Evolutionary conservation across 1,284 basidiomycete species (phyloP), one percentile per base, ranked within the genome.

Genomic region (Tylopilus sp.): DNA sequence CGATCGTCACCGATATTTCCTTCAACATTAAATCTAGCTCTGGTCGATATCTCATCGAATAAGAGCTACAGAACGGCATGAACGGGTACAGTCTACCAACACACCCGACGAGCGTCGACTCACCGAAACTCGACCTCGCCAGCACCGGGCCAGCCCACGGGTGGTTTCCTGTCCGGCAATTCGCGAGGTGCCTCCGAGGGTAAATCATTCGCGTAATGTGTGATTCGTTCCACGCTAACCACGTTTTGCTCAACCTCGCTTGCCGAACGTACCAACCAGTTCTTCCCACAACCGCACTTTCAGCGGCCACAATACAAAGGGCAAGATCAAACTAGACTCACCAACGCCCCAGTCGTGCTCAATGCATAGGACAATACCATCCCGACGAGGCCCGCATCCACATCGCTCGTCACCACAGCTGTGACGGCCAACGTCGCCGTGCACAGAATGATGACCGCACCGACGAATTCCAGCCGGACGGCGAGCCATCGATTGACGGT

Each of bases 161-260:
- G 66, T 0, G 88, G 86, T 52, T 83, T 78, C 20, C 69, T 73
- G 18, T 84, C 83, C 0, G 82, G 77, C 9, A 89, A 73, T 56
- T 89, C 85, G 53, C 80, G 80, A 0, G 91, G 82, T 3, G 88
- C 89, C 67, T 95, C 93, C 0, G 85, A 73, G 12, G 73, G 64
- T n/a, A 94, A 71, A n/a, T 85, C 74, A 6, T 64, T 69, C 26
- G 86, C 83, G 63, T 95, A 85, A 55, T 85, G 80, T 36, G 83
- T 60, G 52, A 88, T 83, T 9, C 86, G 77, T 67, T 91, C 90
- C 8, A 90, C 88, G 56, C 90, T 92, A 55, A 94, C 91, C 59
- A 96, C 88, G 64, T 94, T 95, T 66, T 92, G 90, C 69, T 96
- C 94, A 12, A 95, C 90, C 61, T 97, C 94, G 53, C 88, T 91